Percentiles rank a stretch among this genome's conserved stretches.
phyloP scores from a whole-genome alignment of 2,329 filamentous ascomycete species.

The Cordyceps farinosa region DNA sequence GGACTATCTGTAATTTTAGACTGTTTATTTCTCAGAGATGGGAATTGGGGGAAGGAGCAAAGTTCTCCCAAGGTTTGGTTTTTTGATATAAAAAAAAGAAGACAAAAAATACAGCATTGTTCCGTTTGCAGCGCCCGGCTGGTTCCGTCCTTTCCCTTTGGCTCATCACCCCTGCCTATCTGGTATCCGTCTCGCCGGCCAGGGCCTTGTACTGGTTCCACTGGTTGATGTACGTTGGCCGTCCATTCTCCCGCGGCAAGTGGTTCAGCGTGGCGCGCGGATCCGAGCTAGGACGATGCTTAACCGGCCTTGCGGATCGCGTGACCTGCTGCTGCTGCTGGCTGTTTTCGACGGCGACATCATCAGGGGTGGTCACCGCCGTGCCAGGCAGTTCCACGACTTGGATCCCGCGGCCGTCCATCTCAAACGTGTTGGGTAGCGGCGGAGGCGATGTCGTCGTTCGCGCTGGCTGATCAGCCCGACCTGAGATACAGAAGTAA shows the following conservation, averaged over 20 bases:
- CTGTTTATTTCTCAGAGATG: background rate
- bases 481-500: constrained; percentile 25
- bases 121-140: background rate
- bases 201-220: constrained; percentile 34
- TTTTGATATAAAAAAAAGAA: background rate
- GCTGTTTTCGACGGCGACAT: constrained; percentile 5
- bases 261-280: constrained; percentile 35
- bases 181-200: constrained; percentile 11
- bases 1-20: constrained; percentile 7
- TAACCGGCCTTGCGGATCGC: constrained; percentile 1
- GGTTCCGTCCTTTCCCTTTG: background rate
- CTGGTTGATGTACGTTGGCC: constrained; percentile 34
- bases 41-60: background rate
- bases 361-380: constrained; percentile 20
- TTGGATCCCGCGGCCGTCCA: constrained; percentile 33
- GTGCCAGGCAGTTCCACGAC: constrained; percentile 33
- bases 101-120: constrained; percentile 9
- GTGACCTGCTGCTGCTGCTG: background rate
- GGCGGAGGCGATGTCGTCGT: constrained; percentile 26
- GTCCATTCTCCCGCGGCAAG: constrained; percentile 28
- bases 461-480: constrained; percentile 29
- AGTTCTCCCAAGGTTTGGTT: background rate
- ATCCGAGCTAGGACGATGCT: constrained; percentile 23
- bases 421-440: constrained; percentile 33
- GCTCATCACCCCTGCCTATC: background rate